phyloP scores from a whole-genome alignment of 371 early-diverging fungal genomes.

The Chytridium lagenaria region DNA sequence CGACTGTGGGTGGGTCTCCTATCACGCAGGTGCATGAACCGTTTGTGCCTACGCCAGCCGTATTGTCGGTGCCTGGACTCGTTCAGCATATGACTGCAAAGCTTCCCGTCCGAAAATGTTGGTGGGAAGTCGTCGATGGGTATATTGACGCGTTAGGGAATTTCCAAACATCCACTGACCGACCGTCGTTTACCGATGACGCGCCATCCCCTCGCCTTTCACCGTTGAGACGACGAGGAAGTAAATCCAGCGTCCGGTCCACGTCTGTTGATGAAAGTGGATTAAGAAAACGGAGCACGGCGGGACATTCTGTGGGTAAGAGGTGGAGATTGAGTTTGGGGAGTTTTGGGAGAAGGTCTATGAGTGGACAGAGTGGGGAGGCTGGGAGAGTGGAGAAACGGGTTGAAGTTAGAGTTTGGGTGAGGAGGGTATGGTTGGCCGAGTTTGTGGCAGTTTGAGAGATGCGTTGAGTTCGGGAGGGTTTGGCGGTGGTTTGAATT shows the following conservation, averaged over 20 bases:
- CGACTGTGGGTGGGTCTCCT: no score
- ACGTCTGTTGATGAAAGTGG: neutral
- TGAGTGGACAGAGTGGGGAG: neutral
- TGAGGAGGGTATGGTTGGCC: constrained; percentile 11
- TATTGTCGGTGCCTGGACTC: constrained; percentile 4
- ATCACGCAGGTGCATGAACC: no score
- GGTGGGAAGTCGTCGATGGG: constrained; percentile 14
- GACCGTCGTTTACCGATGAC: neutral
- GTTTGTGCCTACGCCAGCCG: no score
- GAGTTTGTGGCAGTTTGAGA: constrained; percentile 14
- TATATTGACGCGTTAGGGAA: neutral
- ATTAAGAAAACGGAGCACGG: neutral
- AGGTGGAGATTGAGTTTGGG: neutral
- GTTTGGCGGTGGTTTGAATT: no score
- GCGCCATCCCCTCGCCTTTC: neutral
- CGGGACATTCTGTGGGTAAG: neutral
- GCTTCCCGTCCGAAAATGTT: constrained; percentile 13
- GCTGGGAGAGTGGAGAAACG: neutral
- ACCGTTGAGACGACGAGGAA: neutral
- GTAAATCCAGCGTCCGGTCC: neutral
- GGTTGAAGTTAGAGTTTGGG: neutral
- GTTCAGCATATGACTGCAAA: constrained; percentile 10
- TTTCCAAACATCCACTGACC: neutral
- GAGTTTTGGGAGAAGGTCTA: neutral
- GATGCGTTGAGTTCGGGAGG: no score